Conservation (phyloP, 352 stramenopile genomes). For the Halophytophthora polymorphica region DNA sequence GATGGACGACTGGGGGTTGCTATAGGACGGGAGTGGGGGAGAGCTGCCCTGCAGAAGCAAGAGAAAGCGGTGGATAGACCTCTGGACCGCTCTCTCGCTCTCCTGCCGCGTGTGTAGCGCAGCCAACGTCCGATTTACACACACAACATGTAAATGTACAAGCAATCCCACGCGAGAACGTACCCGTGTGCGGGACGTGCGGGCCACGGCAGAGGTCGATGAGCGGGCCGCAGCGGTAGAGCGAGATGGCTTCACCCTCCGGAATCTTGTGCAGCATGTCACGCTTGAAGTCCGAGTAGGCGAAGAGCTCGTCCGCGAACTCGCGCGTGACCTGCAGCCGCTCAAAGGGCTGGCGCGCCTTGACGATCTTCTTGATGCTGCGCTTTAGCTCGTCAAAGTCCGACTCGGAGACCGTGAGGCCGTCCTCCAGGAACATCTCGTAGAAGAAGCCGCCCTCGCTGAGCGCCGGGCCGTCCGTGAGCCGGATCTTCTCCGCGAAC, state of each 20-base stretch:
- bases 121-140: conserved; percentile 42
- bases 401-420: conserved; percentile 61
- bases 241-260: conserved; percentile 88
- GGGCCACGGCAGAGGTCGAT: conserved; percentile 97
- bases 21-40: conserved; percentile 47
- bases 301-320: conserved; percentile 89
- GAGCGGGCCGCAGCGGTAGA: conserved; percentile 97
- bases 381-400: conserved; percentile 82
- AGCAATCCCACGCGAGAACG: conserved; percentile 44
- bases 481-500: conserved; percentile 95
- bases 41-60: conserved; percentile 7
- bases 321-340: conserved; percentile 89
- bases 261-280: conserved; percentile 97
- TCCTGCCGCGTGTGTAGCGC: conserved; percentile 77
- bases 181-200: conserved; percentile 93
- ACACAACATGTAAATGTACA: conserved; percentile 8
- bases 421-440: conserved; percentile 82
- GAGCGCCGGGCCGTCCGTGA: conserved; percentile 93
- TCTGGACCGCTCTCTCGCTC: conserved; percentile 75
- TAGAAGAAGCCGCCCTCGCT: conserved; percentile 99
- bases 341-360: conserved; percentile 90
- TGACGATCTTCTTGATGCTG: conserved; percentile 95
- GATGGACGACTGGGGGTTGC: conserved; percentile 29
- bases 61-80: conserved; percentile 15
- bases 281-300: conserved; percentile 96